Conservation (phyloP, 495 filamentous ascomycete genomes). For the Emericellopsis terricola region DNA sequence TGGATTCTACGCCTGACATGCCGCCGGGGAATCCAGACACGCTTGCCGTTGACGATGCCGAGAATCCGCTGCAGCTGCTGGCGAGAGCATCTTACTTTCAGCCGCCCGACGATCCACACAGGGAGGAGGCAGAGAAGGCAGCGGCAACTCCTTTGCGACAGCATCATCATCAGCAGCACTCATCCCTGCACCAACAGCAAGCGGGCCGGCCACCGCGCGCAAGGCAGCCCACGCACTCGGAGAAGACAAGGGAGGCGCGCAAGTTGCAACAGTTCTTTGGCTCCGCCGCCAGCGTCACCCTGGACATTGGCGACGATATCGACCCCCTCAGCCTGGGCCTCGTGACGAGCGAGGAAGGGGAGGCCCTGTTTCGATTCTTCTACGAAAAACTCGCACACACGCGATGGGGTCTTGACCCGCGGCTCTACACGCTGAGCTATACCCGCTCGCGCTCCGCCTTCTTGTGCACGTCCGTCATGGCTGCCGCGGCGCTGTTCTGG, state of each 20-base stretch:
- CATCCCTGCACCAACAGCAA: constrained; percentile 3
- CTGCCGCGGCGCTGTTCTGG: constrained; percentile 45
- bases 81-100: constrained; percentile 53
- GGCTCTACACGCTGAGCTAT: constrained; percentile 42
- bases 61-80: constrained; percentile 54
- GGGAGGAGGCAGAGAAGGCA: constrained; percentile 5
- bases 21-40: constrained; percentile 15
- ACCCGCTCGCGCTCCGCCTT: constrained; percentile 49
- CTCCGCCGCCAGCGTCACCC: constrained; percentile 36
- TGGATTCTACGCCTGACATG: constrained; percentile 13
- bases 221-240: constrained; percentile 9
- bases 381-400: constrained; percentile 55
- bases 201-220: too few species aligned
- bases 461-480: constrained; percentile 50
- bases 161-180: constrained; percentile 9
- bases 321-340: constrained; percentile 53
- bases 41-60: constrained; percentile 49
- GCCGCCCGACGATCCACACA: constrained; percentile 26
- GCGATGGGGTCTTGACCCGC: constrained; percentile 52
- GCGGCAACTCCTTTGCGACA: constrained; percentile 1
- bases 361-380: constrained; percentile 48
- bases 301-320: constrained; percentile 41
- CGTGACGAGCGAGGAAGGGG: constrained; percentile 40
- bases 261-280: constrained; percentile 30
- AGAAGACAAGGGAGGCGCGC: constrained; percentile 3